Conservation (phyloP, 352 stramenopile species). For the Phytophthora crassamura region DNA sequence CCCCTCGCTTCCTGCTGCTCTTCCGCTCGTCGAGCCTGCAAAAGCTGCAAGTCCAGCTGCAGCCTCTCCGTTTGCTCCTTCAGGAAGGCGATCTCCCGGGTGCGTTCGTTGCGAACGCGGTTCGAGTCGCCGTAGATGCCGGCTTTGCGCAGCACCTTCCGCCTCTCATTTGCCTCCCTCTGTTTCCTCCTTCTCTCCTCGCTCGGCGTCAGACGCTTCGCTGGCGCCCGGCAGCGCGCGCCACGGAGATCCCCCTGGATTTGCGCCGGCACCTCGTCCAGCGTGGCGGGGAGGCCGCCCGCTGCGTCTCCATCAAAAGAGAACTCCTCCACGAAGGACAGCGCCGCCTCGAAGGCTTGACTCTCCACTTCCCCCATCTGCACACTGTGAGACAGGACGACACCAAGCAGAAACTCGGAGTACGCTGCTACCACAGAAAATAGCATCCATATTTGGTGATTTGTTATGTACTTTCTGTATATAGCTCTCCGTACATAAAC, state of each 20-base stretch:
- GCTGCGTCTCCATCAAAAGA: conserved; percentile 2
- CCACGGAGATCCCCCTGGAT: neutral
- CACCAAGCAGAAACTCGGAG: too few species aligned
- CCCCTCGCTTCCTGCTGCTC: neutral
- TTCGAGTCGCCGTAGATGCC: conserved; percentile 34
- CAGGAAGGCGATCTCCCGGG: conserved; percentile 64
- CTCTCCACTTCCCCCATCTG: conserved; percentile 4
- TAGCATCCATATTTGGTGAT: too few species aligned
- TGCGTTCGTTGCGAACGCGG: conserved; percentile 35
- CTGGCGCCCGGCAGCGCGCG: neutral
- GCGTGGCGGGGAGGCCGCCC: neutral
- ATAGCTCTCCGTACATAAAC: too few species aligned
- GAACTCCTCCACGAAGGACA: conserved; percentile 35
- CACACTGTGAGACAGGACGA: too few species aligned
- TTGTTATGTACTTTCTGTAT: too few species aligned
- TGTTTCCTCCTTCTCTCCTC: conserved; percentile 8
- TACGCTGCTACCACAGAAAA: too few species aligned
- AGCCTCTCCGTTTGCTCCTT: conserved; percentile 61
- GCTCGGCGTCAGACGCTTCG: neutral
- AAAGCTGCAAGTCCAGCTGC: conserved; percentile 49
- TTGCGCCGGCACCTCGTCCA: neutral
- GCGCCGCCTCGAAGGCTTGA: conserved; percentile 20
- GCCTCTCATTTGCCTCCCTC: conserved; percentile 23
- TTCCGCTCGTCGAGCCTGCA: conserved; percentile 17
- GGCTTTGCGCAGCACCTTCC: conserved; percentile 35